Evolutionary conservation across 805 yeast genomes (phyloP), one percentile per base, ranked within the genome.

Genomic region (Candida michaelii): DNA sequence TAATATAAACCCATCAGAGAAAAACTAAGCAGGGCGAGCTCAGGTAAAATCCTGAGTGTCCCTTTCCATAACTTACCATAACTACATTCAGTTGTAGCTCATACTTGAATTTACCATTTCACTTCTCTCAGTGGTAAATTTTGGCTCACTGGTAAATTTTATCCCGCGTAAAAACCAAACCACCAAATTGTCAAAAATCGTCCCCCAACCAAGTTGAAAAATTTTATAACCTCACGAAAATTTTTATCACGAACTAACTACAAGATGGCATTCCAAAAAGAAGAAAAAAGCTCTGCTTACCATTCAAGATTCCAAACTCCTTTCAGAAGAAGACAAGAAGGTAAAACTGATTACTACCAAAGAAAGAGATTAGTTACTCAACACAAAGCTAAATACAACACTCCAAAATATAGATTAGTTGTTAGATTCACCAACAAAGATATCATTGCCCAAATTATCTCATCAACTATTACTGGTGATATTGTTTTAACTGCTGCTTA

Each of bases 341-440:
- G 99, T 80, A 93, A 93, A 84, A 93, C 99, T 71, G 99, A 93
- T 76, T 93, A 90, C 95, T 93, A 90, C 84, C 97, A 93, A 76
- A 90, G 99, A 85, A 93, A 93, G 96, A 89, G 98, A 81, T 81
- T 93, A 71, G 93, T 93, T 68, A 82, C 97, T 66, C 99, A 93
- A 82, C 97, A 91, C 93, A 93, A 93, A 90, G 97, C 97, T 73
- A 93, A 93, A 83, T 93, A 93, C 95, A 84, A 82, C 85, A 73
- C 97, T 70, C 99, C 99, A 78, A 93, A 93, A 83, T 93, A 91
- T 88, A 90, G 99, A 85, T 82, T 93, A 68, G 99, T 93, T 58
- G 97, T 93, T 58, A 89, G 99, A 83, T 88, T 93, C 93, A 89
- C 99, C 83, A 91, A 93, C 96, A 89, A 82, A 79, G 98, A 93